Conservation (phyloP, 164 flowering plant species). For the Houttuynia cordata region DNA sequence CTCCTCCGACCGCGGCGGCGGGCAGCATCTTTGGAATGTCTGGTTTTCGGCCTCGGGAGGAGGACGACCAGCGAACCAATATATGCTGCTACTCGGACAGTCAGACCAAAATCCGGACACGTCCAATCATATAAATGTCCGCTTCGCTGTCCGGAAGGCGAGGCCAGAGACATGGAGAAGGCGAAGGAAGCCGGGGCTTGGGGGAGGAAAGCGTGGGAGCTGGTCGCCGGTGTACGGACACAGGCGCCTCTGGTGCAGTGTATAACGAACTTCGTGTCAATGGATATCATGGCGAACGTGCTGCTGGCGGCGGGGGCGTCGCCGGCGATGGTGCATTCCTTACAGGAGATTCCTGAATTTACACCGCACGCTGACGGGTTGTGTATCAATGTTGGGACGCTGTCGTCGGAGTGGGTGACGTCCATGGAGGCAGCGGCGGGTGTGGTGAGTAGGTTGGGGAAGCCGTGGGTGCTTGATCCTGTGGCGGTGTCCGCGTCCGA, state of each 20-base stretch:
- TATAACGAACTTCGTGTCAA: constrained; percentile 90
- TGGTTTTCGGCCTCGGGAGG: no score
- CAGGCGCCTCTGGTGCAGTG: constrained; percentile 64
- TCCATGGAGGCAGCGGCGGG: constrained; percentile 65
- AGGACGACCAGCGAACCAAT: no score
- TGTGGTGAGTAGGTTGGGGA: constrained; percentile 22
- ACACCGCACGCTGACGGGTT: constrained; percentile 55
- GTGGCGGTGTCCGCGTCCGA: constrained; percentile 69
- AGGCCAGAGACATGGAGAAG: no score
- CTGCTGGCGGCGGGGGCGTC: constrained; percentile 83
- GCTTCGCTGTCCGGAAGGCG: no score
- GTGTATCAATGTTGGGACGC: constrained; percentile 71
- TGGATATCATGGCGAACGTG: constrained; percentile 86
- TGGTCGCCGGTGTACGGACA: constrained; percentile 28
- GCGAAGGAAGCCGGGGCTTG: constrained; percentile 12
- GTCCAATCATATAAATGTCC: no score
- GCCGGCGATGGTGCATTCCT: constrained; percentile 76
- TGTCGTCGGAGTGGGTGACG: constrained; percentile 59
- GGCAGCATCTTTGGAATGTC: no score
- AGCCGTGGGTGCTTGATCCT: constrained; percentile 94
- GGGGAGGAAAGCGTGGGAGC: constrained; percentile 38
- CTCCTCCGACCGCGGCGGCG: no score
- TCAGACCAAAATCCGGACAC: not conserved
- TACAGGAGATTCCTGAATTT: constrained; percentile 70
- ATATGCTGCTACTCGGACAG: no score